phyloP scores from a whole-genome alignment of 345 rosid species.

The Cardiospermum halicacabum region DNA sequence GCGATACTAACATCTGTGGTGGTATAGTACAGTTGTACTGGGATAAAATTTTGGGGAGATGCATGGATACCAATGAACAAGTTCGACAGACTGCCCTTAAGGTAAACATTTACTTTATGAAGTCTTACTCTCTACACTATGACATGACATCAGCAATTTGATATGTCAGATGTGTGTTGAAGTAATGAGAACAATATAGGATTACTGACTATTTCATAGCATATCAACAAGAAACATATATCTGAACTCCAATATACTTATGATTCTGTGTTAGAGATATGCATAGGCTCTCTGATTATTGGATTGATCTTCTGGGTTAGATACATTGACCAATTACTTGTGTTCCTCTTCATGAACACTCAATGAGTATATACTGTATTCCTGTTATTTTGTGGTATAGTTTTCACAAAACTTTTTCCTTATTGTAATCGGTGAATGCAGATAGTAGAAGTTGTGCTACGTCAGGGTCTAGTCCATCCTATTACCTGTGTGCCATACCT shows the following conservation, averaged over 20 bases:
- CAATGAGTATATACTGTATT: neutral
- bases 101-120: slow-evolving; percentile 41
- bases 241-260: neutral
- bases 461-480: slow-evolving; percentile 99
- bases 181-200: neutral
- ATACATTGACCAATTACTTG: neutral
- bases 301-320: neutral
- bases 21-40: slow-evolving; percentile 95
- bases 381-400: neutral
- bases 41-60: slow-evolving; percentile 82
- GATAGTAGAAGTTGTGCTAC: slow-evolving; percentile 96
- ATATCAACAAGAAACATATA: neutral
- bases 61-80: slow-evolving; percentile 78
- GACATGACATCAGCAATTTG: neutral
- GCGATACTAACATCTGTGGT: slow-evolving; percentile 98
- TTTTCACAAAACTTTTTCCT: neutral
- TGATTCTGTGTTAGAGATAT: neutral
- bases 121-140: neutral
- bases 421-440: slow-evolving; percentile 30
- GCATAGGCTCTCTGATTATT: neutral
- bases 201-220: neutral
- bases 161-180: neutral
- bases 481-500: slow-evolving; percentile 97
- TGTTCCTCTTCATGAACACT: neutral
- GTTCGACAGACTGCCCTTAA: slow-evolving; percentile 88